Base-by-base conservation (phyloP, 139 green algal genomes). In the Trebouxia sp. region DNA sequence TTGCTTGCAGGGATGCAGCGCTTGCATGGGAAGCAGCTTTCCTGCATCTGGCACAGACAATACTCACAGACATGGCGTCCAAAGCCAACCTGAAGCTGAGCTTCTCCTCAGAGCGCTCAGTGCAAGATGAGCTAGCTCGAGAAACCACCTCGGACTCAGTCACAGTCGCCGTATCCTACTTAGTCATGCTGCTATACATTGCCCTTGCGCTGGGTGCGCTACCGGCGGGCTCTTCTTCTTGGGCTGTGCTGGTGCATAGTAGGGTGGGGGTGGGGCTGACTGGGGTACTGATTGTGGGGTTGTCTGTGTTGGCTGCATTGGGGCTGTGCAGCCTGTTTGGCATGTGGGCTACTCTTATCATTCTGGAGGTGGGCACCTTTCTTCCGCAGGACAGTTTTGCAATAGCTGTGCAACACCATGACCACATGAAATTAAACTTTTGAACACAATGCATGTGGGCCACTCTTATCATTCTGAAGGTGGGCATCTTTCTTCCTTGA, bases 161-260 rank as follows among this genome's bases (percentile, higher is more conserved):
- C 17, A 83, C 78, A 30, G 78, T 97, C 30, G 90, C 89, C 5
- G 39, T 89, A 2, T 97, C 92, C 1, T 98, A 97, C 76, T 22
- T 90, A 0, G 91, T 89, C n/a, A 98, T 98, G 94, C 86, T 97
- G 70, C 39, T 85, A 0, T 97, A 97, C 89, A 93, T 98, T 37
- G 87, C 92, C 0, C 47, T 89, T 2, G 91, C 92, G 14, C 85
- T 97, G 45, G 87, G 85, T 24, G 76, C 80, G 26, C 77, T 93
- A 56, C 90, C 91, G 0, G 74, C 48, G 17, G n/a, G 47, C 48
- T 37, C 70, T 1, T 35, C 47, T 6, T 75, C 80, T 8, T 80
- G 83, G 41, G 43, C 78, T 47, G 45, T 88, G 51, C 82, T 89
- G 62, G 83, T 91, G 76, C 38, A 85, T 79, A 89, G 85, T 53